phyloP scores from a whole-genome alignment of 192 early-diverging fungal species.

The Polychytrium aggregatum region DNA sequence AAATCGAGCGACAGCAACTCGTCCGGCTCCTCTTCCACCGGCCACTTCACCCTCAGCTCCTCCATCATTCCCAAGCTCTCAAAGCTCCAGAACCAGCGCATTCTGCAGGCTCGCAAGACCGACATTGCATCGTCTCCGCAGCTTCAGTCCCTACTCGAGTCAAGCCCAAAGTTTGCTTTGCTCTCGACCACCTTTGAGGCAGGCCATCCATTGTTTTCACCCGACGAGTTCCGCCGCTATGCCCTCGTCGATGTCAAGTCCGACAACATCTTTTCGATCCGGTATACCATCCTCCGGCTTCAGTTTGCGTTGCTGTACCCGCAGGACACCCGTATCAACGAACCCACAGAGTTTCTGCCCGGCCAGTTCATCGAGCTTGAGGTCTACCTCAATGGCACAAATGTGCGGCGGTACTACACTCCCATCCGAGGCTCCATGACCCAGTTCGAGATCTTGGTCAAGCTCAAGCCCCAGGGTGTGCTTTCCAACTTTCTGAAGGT shows the following conservation, averaged over 20 bases:
- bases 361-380: constrained; percentile 21
- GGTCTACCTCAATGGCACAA: constrained; percentile 2
- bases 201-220: constrained; percentile 3
- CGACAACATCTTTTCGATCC: constrained; percentile 8
- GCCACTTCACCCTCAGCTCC: too few species aligned
- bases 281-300: constrained; percentile 1
- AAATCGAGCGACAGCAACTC: too few species aligned
- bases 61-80: constrained; percentile 10
- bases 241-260: constrained; percentile 17
- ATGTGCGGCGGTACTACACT: constrained; percentile 17
- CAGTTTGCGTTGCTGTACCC: constrained; percentile 19
- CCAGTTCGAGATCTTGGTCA: constrained; percentile 23
- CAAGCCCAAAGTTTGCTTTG: too few species aligned
- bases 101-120: constrained; percentile 8
- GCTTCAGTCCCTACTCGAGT: too few species aligned
- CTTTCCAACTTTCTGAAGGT: constrained; percentile 8
- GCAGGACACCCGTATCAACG: constrained; percentile 1
- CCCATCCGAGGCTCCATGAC: constrained; percentile 11
- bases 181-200: too few species aligned
- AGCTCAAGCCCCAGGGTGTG: constrained; percentile 7
- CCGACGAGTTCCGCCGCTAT: constrained; percentile 20
- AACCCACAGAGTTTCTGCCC: constrained; percentile 12
- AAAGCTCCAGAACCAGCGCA: constrained; percentile 13
- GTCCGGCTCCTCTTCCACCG: too few species aligned
- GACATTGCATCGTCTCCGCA: too few species aligned